A percentile compares a stretch with the other conserved stretches of the same genome.
These are phyloP conservation scores for Hypoxylon rubiginosum DNA, from an alignment of 2,329 filamentous ascomycete genomes.

Conservation along the genomic window DNA sequence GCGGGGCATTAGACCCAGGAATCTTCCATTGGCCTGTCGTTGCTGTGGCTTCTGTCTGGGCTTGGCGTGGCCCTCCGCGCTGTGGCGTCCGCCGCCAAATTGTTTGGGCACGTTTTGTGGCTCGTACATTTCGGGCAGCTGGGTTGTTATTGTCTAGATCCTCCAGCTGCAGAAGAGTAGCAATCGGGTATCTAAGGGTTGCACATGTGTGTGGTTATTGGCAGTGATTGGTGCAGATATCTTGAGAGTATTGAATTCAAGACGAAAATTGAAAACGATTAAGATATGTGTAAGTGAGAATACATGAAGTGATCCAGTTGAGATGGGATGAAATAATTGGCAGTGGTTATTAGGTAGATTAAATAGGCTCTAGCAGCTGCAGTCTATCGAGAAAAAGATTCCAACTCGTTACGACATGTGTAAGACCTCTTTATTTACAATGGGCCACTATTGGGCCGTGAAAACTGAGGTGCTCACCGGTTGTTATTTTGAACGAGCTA, in stretches of 20 bases:
- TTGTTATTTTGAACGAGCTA: background rate
- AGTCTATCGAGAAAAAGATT: background rate
- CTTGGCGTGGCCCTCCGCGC: conserved; percentile 1
- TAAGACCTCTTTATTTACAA: background rate
- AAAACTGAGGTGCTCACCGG: background rate
- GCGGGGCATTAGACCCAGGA: conserved; percentile 45
- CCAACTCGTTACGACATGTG: background rate
- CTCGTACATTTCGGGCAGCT: conserved; percentile 31
- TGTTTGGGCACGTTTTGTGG: conserved; percentile 30
- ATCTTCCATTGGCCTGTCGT: conserved; percentile 36
- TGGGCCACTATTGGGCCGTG: background rate
- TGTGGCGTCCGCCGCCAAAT: conserved; percentile 28
- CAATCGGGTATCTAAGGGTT: background rate
- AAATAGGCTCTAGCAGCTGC: background rate
- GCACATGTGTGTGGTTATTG: background rate
- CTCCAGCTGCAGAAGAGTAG: background rate
- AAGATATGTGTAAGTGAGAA: too few relatives aligned
- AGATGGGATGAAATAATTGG: background rate
- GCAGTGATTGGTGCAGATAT: background rate
- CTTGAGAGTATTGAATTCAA: background rate
- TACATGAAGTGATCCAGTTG: background rate
- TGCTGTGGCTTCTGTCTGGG: conserved; percentile 19
- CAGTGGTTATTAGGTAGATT: background rate
- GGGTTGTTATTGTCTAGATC: background rate
- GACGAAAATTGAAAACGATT: too few relatives aligned